Evolutionary conservation across 2,329 filamentous ascomycete genomes (phyloP).

Genomic region (Verticillium albo-atrum): DNA sequence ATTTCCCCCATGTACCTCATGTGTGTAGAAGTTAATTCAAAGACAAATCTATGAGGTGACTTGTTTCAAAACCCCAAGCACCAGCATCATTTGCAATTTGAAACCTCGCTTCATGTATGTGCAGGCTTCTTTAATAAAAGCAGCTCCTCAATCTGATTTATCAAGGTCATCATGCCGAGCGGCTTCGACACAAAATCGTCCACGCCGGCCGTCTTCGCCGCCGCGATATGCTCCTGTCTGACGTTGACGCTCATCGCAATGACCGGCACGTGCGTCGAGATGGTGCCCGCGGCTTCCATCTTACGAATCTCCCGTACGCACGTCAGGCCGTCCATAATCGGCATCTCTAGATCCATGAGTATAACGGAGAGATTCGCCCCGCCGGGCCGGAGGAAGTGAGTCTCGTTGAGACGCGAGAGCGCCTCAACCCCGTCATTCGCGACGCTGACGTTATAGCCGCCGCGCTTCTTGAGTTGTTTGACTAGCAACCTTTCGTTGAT

Average conservation of each 20-base stretch:
- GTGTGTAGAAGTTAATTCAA: too few species aligned
- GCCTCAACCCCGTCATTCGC: slow-evolving; percentile 60
- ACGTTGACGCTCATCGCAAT: slow-evolving; percentile 44
- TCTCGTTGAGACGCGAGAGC: slow-evolving; percentile 31
- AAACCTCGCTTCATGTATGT: too few species aligned
- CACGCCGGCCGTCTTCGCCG: slow-evolving; percentile 31
- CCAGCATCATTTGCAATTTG: too few species aligned
- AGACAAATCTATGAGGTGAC: too few species aligned
- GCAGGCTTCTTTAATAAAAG: too few species aligned
- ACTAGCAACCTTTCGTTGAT: slow-evolving; percentile 65
- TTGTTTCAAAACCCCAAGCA: too few species aligned
- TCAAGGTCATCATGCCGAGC: too few species aligned
- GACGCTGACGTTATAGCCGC: slow-evolving; percentile 54
- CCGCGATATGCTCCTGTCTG: slow-evolving; percentile 32
- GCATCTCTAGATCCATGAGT: slow-evolving; percentile 45
- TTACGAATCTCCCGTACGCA: slow-evolving; percentile 34
- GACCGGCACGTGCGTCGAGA: slow-evolving; percentile 31
- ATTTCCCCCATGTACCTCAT: too few species aligned
- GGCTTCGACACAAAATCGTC: slow-evolving; percentile 56
- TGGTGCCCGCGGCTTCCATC: slow-evolving; percentile 26
- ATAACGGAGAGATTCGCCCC: slow-evolving; percentile 30
- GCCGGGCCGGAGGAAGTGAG: slow-evolving; percentile 19
- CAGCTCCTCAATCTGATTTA: too few species aligned
- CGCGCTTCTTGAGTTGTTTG: slow-evolving; percentile 58
- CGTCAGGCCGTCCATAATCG: slow-evolving; percentile 41